phyloP scores from a whole-genome alignment of 441 rosid species.

The Adansonia gregorii region DNA sequence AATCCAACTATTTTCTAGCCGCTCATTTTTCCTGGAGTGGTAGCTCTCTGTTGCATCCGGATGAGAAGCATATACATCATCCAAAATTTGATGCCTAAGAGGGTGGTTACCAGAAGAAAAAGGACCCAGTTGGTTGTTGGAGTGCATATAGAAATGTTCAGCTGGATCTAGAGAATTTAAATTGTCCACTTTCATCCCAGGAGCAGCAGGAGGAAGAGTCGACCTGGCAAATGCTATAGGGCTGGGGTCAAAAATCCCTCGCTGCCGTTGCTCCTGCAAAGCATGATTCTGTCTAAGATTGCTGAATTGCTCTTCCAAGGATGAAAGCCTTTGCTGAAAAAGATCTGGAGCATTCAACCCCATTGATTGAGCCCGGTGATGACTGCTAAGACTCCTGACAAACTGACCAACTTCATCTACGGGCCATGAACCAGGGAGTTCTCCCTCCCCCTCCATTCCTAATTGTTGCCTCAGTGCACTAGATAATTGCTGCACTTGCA shows the following conservation, averaged over 20 bases:
- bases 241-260: constrained; percentile 30
- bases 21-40: constrained; percentile 37
- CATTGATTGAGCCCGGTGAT: constrained; percentile 38
- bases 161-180: constrained; percentile 32
- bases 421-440: constrained; percentile 33
- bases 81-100: constrained; percentile 4
- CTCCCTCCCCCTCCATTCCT: constrained; percentile 44
- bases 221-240: constrained; percentile 18
- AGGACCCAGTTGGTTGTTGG: constrained; percentile 28
- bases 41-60: constrained; percentile 24
- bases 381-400: constrained; percentile 36
- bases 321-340: constrained; percentile 39
- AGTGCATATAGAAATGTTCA: constrained; percentile 29
- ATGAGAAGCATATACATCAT: constrained; percentile 24
- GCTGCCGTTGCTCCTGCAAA: constrained; percentile 42
- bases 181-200: constrained; percentile 41
- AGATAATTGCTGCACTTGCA: constrained; percentile 43
- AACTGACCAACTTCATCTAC: constrained; percentile 43
- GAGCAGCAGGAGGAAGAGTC: constrained; percentile 20
- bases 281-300: constrained; percentile 38
- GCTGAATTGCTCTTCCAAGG: constrained; percentile 37
- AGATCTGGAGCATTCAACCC: constrained; percentile 41
- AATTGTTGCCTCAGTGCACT: constrained; percentile 41
- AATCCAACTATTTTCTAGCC: constrained; percentile 41
- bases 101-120: constrained; percentile 34